Percentiles rank a stretch among this genome's conserved stretches.
Evolutionary conservation across 2,329 filamentous ascomycete genomes (phyloP).

Genomic region (Alternaria tenuissima): DNA sequence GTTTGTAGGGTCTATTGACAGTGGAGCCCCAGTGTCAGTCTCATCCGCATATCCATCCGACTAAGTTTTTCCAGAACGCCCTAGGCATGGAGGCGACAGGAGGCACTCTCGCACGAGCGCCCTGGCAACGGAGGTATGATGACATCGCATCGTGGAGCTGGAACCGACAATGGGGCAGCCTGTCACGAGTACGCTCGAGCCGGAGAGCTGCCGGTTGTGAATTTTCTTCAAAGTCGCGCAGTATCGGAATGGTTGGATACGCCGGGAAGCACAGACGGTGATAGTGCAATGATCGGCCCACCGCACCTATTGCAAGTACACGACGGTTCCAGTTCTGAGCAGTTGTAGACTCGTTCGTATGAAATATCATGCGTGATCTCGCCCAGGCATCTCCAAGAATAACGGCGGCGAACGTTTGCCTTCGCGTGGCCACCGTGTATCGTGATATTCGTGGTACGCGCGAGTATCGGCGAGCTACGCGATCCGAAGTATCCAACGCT

Average conservation of each 20-base stretch:
- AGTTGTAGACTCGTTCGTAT: not conserved
- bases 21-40: conserved; percentile 34
- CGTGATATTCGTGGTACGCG: not conserved
- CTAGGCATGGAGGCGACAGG: conserved; percentile 20
- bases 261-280: conserved; percentile 21
- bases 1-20: conserved; percentile 22
- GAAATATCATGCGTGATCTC: not conserved
- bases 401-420: not conserved
- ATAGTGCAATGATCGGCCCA: conserved; percentile 21
- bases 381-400: not conserved
- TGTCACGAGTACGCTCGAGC: conserved; percentile 18
- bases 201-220: conserved; percentile 17
- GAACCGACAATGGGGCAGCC: conserved; percentile 13
- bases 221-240: conserved; percentile 21
- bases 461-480: not conserved
- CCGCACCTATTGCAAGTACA: conserved; percentile 14
- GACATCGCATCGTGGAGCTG: conserved; percentile 25
- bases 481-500: not conserved
- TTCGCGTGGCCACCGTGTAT: not conserved
- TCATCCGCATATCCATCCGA: conserved; percentile 23
- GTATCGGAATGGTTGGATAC: conserved; percentile 23
- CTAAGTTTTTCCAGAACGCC: conserved; percentile 23
- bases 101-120: conserved; percentile 28
- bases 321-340: conserved; percentile 2
- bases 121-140: conserved; percentile 32